Evolutionary conservation across 1,139 yeast genomes (phyloP).

Genomic region (Kazachstania sp.): DNA sequence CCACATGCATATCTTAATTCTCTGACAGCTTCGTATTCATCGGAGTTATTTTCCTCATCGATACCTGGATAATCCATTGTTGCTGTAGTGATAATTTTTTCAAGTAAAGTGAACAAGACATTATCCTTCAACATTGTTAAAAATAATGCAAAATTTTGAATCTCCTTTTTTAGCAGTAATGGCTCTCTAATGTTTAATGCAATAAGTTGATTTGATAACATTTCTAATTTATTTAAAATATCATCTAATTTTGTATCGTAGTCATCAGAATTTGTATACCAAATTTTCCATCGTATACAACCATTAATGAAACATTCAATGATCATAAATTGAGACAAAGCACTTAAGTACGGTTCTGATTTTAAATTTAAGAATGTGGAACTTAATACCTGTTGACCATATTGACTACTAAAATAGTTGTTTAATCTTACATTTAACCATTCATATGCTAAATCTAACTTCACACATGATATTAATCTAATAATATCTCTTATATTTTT

Average conservation of each 20-base stretch:
- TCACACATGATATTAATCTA: slow-evolving; percentile 76
- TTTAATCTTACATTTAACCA: slow-evolving; percentile 78
- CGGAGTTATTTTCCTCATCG: slow-evolving; percentile 50
- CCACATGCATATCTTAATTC: slow-evolving; percentile 91
- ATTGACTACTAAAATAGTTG: slow-evolving; percentile 60
- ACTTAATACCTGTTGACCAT: slow-evolving; percentile 59
- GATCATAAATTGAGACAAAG: slow-evolving; percentile 74
- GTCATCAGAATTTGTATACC: slow-evolving; percentile 61
- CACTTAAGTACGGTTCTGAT: slow-evolving; percentile 62
- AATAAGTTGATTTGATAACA: slow-evolving; percentile 66
- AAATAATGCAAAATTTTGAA: slow-evolving; percentile 91
- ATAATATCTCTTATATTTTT: slow-evolving; percentile 86
- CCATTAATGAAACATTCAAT: slow-evolving; percentile 90
- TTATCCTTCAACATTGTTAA: slow-evolving; percentile 84
- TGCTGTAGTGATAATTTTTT: slow-evolving; percentile 79
- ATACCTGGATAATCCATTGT: slow-evolving; percentile 69
- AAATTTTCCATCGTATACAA: slow-evolving; percentile 90
- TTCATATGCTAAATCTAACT: slow-evolving; percentile 68
- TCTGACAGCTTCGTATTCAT: slow-evolving; percentile 69
- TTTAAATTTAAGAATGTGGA: slow-evolving; percentile 46
- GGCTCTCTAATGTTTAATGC: slow-evolving; percentile 76
- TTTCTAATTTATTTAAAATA: slow-evolving; percentile 59
- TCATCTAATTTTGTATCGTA: slow-evolving; percentile 48
- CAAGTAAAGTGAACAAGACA: slow-evolving; percentile 75
- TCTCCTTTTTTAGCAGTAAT: slow-evolving; percentile 69